Percentiles rank a stretch among this genome's conserved stretches.
These are phyloP conservation scores for Sugiyamaella marilandica DNA, from an alignment of 805 yeast genomes.

Conservation along the genomic window DNA sequence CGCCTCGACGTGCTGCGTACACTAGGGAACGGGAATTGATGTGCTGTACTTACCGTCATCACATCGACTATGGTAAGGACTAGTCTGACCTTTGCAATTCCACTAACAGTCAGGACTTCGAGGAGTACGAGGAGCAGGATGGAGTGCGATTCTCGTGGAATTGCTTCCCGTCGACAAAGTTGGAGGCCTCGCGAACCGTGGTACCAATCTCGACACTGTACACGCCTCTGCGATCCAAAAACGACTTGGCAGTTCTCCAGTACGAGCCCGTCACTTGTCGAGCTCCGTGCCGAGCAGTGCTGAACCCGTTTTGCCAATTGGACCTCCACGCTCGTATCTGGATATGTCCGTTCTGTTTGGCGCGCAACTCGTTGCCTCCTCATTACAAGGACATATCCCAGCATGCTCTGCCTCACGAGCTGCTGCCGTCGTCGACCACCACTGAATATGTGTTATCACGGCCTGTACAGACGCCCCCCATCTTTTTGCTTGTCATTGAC, in stretches of 20 bases:
- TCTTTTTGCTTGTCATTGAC: slow-evolving; percentile 81
- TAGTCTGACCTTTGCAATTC: neutral
- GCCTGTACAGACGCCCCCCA: slow-evolving; percentile 80
- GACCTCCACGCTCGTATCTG: slow-evolving; percentile 74
- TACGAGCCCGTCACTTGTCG: slow-evolving; percentile 86
- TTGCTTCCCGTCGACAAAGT: slow-evolving; percentile 81
- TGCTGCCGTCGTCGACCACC: slow-evolving; percentile 62
- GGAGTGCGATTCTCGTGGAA: slow-evolving; percentile 78
- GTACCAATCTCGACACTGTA: slow-evolving; percentile 92
- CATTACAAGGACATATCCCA: slow-evolving; percentile 74
- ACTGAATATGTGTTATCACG: slow-evolving; percentile 83
- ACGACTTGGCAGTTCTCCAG: slow-evolving; percentile 68
- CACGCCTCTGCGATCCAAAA: slow-evolving; percentile 84
- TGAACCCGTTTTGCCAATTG: slow-evolving; percentile 74
- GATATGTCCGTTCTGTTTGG: slow-evolving; percentile 80
- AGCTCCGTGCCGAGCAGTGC: slow-evolving; percentile 72
- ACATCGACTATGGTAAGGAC: slow-evolving; percentile 1
- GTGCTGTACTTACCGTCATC: slow-evolving; percentile 4
- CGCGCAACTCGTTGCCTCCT: slow-evolving; percentile 78
- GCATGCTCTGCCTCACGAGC: slow-evolving; percentile 80
- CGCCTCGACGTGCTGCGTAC: neutral
- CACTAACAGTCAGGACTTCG: slow-evolving; percentile 40
- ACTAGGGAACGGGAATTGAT: slow-evolving; percentile 1
- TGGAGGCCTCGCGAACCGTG: slow-evolving; percentile 85
- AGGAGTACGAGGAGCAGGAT: slow-evolving; percentile 55